A percentile compares a stretch with the other conserved stretches of the same genome.
phyloP scores from a whole-genome alignment of 306 rosid species.

The Carpinus viminea region DNA sequence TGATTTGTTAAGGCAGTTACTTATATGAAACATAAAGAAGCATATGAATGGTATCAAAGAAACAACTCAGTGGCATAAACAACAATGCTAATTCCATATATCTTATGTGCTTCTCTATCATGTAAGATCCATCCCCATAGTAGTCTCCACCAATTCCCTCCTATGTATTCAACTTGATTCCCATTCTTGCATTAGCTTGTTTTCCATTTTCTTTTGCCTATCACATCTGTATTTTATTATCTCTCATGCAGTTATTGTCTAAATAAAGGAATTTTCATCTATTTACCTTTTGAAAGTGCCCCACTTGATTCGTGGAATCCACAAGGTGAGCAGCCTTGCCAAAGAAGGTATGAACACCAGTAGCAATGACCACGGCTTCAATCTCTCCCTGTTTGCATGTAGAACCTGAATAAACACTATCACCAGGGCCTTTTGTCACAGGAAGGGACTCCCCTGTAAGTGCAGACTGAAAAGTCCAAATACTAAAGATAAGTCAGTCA shows the following conservation, averaged over 20 bases:
- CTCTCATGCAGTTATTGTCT: neutral
- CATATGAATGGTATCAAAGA: neutral
- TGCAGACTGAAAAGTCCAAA: constrained; percentile 54
- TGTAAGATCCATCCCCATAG: neutral
- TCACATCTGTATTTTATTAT: neutral
- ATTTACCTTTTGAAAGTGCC: constrained; percentile 79
- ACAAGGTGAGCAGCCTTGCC: constrained; percentile 93
- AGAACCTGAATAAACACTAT: constrained; percentile 74
- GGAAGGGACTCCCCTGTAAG: constrained; percentile 88
- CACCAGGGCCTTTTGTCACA: constrained; percentile 66
- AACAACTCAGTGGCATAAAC: neutral
- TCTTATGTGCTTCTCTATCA: neutral
- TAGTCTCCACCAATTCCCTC: neutral
- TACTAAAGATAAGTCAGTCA: constrained; percentile 20
- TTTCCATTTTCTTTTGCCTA: neutral
- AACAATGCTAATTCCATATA: neutral
- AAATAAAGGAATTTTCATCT: neutral
- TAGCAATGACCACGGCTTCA: constrained; percentile 79
- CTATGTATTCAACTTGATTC: neutral
- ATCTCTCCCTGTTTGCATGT: constrained; percentile 92
- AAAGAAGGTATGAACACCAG: constrained; percentile 87
- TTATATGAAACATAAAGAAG: neutral
- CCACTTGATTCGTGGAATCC: constrained; percentile 73
- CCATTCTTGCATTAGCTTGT: neutral
- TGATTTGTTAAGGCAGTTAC: neutral